phyloP scores from a whole-genome alignment of 495 filamentous ascomycete species.

The Tuber magnatum region DNA sequence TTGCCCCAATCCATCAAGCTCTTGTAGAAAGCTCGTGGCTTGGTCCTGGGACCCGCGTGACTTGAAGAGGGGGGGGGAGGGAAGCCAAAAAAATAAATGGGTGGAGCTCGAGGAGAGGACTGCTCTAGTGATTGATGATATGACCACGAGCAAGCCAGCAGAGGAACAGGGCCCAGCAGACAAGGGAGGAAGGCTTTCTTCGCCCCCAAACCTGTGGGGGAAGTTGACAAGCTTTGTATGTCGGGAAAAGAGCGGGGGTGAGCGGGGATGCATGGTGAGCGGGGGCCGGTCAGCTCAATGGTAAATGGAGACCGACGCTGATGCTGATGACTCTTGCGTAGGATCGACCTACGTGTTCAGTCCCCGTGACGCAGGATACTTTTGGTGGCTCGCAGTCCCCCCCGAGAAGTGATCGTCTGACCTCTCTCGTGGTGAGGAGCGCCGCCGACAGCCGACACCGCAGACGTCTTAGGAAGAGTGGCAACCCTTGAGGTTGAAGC shows the following conservation, averaged over 20 bases:
- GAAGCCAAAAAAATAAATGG: background rate
- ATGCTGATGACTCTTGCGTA: background rate
- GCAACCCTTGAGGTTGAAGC: background rate
- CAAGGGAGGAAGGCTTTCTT: background rate
- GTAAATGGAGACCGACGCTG: background rate
- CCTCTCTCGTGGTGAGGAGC: background rate
- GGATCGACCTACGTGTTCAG: background rate
- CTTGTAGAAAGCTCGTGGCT: background rate
- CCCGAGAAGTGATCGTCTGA: background rate
- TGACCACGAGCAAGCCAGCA: background rate
- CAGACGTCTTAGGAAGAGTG: background rate
- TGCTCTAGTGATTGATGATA: background rate
- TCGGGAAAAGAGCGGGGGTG: background rate
- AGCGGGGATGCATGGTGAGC: background rate
- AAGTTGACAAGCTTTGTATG: background rate
- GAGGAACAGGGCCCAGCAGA: too few species aligned
- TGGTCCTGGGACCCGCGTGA: background rate
- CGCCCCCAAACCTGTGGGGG: background rate
- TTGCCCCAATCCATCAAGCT: background rate
- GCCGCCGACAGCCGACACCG: background rate
- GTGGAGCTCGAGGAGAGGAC: background rate
- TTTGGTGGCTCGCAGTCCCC: background rate
- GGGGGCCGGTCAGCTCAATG: background rate
- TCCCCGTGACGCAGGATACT: background rate
- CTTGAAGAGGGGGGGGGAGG: background rate